These are phyloP conservation scores for Cyclocybe cylindracea DNA, from an alignment of 768 basidiomycete species.

Conservation along the genomic window DNA sequence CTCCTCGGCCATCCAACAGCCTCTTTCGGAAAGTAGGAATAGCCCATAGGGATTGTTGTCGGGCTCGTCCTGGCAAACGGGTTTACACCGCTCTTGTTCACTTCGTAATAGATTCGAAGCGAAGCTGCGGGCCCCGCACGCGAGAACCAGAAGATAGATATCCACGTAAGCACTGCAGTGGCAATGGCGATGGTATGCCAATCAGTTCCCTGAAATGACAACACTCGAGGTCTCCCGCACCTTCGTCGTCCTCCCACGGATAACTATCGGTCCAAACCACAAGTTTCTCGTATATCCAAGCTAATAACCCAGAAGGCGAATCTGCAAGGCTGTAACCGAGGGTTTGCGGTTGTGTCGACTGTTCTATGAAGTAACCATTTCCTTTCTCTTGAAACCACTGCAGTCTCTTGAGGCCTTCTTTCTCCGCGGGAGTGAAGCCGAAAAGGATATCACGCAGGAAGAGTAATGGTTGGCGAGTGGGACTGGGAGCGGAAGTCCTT, in stretches of 20 bases:
- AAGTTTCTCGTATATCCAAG: slow-evolving; percentile 55
- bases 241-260: slow-evolving; percentile 57
- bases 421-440: slow-evolving; percentile 25
- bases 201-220: background rate
- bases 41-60: slow-evolving; percentile 42
- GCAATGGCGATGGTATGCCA: background rate
- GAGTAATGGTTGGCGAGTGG: slow-evolving; percentile 19
- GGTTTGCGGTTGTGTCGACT: slow-evolving; percentile 49
- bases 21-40: slow-evolving; percentile 51
- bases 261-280: slow-evolving; percentile 48
- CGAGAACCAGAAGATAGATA: slow-evolving; percentile 58
- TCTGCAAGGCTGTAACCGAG: slow-evolving; percentile 54
- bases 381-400: slow-evolving; percentile 25
- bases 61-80: slow-evolving; percentile 2
- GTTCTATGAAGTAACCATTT: slow-evolving; percentile 36
- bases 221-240: slow-evolving; percentile 19
- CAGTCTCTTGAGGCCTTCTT: slow-evolving; percentile 26
- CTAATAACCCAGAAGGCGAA: slow-evolving; percentile 54
- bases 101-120: slow-evolving; percentile 57
- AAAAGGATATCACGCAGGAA: slow-evolving; percentile 23
- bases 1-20: slow-evolving; percentile 21
- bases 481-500: slow-evolving; percentile 13
- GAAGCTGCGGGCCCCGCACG: slow-evolving; percentile 56
- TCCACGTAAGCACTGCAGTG: slow-evolving; percentile 51
- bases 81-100: slow-evolving; percentile 8